Evolutionary conservation across 2,329 filamentous ascomycete genomes (phyloP), one percentile per base, ranked within the genome.

Genomic region (Coniochaeta sp.): DNA sequence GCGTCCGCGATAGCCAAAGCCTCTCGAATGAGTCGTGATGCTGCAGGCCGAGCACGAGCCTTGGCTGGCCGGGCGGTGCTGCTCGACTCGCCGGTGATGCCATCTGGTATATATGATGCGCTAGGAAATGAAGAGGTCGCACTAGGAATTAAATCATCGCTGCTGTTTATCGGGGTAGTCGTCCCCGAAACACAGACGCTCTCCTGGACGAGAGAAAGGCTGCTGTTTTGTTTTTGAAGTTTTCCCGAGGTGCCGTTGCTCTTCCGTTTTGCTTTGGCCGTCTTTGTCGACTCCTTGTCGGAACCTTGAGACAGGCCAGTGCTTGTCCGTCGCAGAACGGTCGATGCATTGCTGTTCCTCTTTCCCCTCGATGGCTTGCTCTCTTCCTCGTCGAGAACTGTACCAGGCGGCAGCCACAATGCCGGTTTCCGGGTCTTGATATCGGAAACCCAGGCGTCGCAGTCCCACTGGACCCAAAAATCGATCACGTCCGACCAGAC

Each of bases 381-480:
- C 52, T 70, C 72, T 47, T 75, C 72, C 22, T 68, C 65, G 13
- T 69, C 66, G 1, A 61, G 53, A 6, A 69, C 62, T 2, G 71
- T 65, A 1, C 71, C 72, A 0, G 74, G 72, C 0, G 75, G 75
- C 52, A 79, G 67, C 82, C 82, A 86, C 4, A 86, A 68, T 47
- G 77, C 74, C 1, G 81, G 78, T 52, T 83, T 76, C 50, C 79
- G 77, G 49, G 69, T 66, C 54, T 78, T 80, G 51, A 89, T 63
- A 60, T 87, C 82, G 9, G 74, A 66, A 1, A 89, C 84, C 85
- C 85, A 89, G 4, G 80, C 80, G 58, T 89, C 86, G 54, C 85
- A 89, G 60, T 89, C 85, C 84, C 84, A 87, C 56, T 86, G 76
- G 1, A 89, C 76, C 80, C 85, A 88, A 55, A 84, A 87, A 65